phyloP scores from a whole-genome alignment of 805 yeast species.

The Hanseniaspora valbyensis region DNA sequence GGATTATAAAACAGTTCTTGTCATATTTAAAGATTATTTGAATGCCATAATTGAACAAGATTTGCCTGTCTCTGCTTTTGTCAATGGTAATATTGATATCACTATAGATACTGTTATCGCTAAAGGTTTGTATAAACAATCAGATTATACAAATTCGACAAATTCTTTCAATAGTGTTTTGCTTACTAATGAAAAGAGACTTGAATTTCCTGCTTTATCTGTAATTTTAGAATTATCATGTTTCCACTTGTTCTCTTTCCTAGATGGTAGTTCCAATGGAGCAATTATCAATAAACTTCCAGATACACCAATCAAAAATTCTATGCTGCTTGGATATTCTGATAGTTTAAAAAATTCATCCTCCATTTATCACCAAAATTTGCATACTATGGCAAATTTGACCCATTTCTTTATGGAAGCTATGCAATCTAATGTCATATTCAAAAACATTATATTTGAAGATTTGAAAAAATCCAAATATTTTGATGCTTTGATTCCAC shows the following conservation, averaged over 20 bases:
- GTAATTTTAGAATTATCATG: constrained; percentile 4
- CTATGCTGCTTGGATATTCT: constrained; percentile 49
- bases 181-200: constrained; percentile 29
- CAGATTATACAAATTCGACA: neutral
- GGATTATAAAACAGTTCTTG: neutral
- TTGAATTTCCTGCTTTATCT: neutral
- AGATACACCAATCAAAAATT: constrained; percentile 19
- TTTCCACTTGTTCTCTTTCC: neutral
- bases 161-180: constrained; percentile 8
- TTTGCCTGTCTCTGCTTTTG: constrained; percentile 32
- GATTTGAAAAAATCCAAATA: constrained; percentile 17
- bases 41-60: constrained; percentile 69
- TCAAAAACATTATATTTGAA: neutral
- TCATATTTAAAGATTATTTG: constrained; percentile 46
- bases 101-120: constrained; percentile 20
- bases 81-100: constrained; percentile 19
- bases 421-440: constrained; percentile 3
- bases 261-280: neutral
- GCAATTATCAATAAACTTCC: neutral
- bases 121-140: constrained; percentile 12
- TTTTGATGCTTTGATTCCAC: constrained; percentile 28
- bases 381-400: constrained; percentile 51
- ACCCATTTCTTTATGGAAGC: constrained; percentile 8
- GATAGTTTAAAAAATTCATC: constrained; percentile 33
- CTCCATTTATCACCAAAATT: constrained; percentile 29